Evolutionary conservation across 345 rosid genomes (phyloP).

Genomic region (Citrus trifoliata): DNA sequence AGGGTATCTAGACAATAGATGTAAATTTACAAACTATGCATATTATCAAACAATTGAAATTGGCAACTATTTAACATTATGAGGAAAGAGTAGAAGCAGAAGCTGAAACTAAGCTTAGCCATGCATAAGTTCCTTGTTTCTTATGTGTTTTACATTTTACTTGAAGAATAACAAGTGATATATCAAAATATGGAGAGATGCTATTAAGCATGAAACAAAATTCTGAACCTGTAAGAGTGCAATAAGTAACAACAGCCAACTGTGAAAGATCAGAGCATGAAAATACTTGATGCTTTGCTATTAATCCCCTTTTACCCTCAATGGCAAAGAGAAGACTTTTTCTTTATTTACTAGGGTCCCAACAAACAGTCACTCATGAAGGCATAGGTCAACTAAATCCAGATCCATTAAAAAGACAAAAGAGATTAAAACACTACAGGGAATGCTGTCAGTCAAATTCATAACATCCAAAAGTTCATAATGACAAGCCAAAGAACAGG

Average conservation of each 20-base stretch:
- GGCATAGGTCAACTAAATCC: neutral
- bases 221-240: neutral
- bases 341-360: neutral
- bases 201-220: neutral
- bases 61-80: neutral
- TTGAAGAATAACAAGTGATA: neutral
- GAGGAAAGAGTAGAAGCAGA: neutral
- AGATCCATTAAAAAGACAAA: neutral
- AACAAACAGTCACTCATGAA: neutral
- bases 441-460: neutral
- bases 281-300: neutral
- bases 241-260: neutral
- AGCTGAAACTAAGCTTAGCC: neutral
- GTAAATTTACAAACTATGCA: neutral
- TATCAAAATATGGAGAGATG: neutral
- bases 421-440: neutral
- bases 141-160: neutral
- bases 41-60: neutral
- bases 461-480: neutral
- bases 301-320: neutral
- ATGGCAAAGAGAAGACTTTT: neutral
- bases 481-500: neutral
- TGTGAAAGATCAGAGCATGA: constrained; percentile 1
- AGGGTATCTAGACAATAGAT: neutral
- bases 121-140: neutral